Conservation (phyloP, 371 early-diverging fungal species). For the Mortierella sp. region DNA sequence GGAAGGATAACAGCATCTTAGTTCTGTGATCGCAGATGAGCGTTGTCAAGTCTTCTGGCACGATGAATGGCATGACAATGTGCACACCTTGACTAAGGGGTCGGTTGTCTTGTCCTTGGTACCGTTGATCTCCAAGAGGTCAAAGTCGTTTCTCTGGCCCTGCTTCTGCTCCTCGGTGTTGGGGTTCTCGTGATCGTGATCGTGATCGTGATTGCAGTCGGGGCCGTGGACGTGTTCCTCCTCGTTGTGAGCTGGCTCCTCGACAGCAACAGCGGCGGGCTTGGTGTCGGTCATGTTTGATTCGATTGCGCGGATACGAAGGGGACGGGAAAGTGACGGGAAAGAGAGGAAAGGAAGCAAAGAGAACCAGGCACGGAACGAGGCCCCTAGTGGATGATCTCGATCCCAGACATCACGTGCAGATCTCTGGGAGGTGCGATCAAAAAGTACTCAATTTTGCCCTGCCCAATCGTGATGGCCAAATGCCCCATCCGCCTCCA, state of each 20-base stretch:
- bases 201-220: conserved; percentile 50
- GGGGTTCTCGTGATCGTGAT: conserved; percentile 41
- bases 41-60: background rate
- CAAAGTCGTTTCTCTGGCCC: conserved; percentile 64
- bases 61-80: background rate
- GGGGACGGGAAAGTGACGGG: conserved; percentile 5
- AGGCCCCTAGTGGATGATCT: no score
- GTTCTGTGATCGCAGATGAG: background rate
- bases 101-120: conserved; percentile 66
- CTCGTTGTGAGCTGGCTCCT: conserved; percentile 30
- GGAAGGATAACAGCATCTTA: background rate
- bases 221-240: conserved; percentile 44
- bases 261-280: conserved; percentile 23
- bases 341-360: background rate
- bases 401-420: no score
- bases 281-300: conserved; percentile 45
- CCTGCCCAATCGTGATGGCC: no score
- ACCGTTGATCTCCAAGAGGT: conserved; percentile 68
- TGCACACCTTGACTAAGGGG: conserved; percentile 62
- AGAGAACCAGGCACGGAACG: conserved; percentile 7
- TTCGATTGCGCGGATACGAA: conserved; percentile 1
- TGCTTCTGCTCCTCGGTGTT: conserved; percentile 8
- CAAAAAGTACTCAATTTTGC: no score
- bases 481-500: no score
- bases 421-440: no score